Base-by-base conservation (phyloP, 495 filamentous ascomycete species). In the Thermochaetoides thermophila region DNA sequence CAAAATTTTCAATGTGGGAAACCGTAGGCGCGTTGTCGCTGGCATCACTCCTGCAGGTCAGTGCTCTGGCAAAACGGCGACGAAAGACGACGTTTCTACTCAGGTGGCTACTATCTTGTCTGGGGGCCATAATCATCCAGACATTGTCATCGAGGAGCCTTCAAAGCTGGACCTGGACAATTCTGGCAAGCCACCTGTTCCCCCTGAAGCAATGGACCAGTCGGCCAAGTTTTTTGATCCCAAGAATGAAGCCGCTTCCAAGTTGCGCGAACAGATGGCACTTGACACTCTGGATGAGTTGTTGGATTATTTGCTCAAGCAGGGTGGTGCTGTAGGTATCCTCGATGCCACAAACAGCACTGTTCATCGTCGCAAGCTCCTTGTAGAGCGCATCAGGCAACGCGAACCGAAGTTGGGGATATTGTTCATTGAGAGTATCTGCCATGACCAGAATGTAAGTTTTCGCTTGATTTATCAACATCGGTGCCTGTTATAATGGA, bases 281-380 rank as follows among this genome's bases (percentile, higher is more conserved):
- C 68, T 94, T 42, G 81, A 85, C 39, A 95, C 89, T 2, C 63
- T 96, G 10, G 83, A 97, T 43, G 89, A 97, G 45, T 60, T 94
- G 13, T 57, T 97, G 24, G 74, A 93, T 27, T 97, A 85, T 48
- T 71, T 97, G 23, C 59, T 97, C 21, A 64, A 78, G 16, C 59
- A 75, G 32, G 79, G 78, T 13, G 89, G 89, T 26, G 84, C 84
- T 31, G 78, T 97, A n/a, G 89, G 89, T n/a, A 95, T 96, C 39
- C 71, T 95, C 12, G 87, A 96, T 61, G 87, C 87, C 7, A 97
- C 89, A 2, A 97, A 97, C 59, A 94, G 85, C 58, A 97, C 87
- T 0, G 66, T 87, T 32, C 68, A 81, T 35, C 77, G 89, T 14
- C 68, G 89, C 28, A 78, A 91, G 53, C 69, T 77, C 2, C 66